Evolutionary conservation across 139 green algal genomes (phyloP).

Genomic region (Volvox africanus): DNA sequence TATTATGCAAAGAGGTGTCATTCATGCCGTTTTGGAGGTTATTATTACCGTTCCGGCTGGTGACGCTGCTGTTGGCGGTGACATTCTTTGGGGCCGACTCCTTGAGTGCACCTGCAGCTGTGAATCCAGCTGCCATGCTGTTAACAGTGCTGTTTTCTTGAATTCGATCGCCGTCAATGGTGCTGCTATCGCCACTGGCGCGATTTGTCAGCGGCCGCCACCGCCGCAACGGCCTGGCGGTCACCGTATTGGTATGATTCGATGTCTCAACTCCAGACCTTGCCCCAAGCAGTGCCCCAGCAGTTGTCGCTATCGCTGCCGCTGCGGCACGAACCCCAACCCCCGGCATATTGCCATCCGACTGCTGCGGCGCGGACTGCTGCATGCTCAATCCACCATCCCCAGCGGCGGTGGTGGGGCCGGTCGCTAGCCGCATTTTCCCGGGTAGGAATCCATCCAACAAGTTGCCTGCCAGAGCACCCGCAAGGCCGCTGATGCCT

Average conservation of each 20-base stretch:
- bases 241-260: neutral
- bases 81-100: too few relatives aligned
- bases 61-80: too few relatives aligned
- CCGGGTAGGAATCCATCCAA: neutral
- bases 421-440: neutral
- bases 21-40: too few relatives aligned
- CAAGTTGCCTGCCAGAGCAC: neutral
- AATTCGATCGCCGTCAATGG: neutral
- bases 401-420: too few relatives aligned
- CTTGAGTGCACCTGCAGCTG: too few relatives aligned
- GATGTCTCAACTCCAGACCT: neutral
- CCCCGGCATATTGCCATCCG: neutral
- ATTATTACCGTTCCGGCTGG: too few relatives aligned
- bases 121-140: too few relatives aligned
- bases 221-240: neutral
- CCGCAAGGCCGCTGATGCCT: neutral
- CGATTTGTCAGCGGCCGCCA: neutral
- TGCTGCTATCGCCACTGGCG: neutral
- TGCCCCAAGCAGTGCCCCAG: neutral
- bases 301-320: neutral
- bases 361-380: neutral
- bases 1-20: too few relatives aligned
- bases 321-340: neutral
- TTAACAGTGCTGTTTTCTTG: neutral
- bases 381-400: neutral